Conservation (phyloP, 164 flowering plant genomes). For the Platanus orientalis region DNA sequence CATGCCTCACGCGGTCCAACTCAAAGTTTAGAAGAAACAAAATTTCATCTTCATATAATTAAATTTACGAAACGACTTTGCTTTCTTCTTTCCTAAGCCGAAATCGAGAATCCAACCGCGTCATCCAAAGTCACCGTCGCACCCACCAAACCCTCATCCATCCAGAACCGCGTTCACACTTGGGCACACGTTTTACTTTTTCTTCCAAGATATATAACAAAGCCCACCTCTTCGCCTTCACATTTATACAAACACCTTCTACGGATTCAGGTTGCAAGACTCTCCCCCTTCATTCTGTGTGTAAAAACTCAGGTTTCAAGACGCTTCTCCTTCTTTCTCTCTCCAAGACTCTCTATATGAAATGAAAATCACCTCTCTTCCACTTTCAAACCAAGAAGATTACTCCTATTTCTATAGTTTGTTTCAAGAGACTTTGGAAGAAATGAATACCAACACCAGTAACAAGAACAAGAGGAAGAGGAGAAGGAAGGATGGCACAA, state of each 20-base stretch:
- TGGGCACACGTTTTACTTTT: neutral
- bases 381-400: conserved; percentile 2
- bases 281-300: neutral
- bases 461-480: neutral
- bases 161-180: neutral
- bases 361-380: conserved; percentile 13
- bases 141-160: too few relatives aligned
- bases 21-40: too few relatives aligned
- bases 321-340: neutral
- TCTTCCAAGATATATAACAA: neutral
- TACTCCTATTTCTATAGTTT: conserved; percentile 3
- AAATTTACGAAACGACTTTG: too few relatives aligned
- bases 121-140: too few relatives aligned
- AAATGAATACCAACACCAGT: conserved; percentile 16
- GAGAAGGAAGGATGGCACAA: neutral
- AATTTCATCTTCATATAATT: too few relatives aligned
- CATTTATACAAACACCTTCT: too few relatives aligned
- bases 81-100: too few relatives aligned
- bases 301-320: too few relatives aligned
- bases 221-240: neutral
- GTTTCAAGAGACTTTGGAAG: conserved; percentile 4
- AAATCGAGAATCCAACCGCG: too few relatives aligned
- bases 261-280: too few relatives aligned
- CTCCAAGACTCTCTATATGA: neutral
- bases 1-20: too few relatives aligned